Conservation (phyloP, 257 asterid species). For the Plantago ovata region DNA sequence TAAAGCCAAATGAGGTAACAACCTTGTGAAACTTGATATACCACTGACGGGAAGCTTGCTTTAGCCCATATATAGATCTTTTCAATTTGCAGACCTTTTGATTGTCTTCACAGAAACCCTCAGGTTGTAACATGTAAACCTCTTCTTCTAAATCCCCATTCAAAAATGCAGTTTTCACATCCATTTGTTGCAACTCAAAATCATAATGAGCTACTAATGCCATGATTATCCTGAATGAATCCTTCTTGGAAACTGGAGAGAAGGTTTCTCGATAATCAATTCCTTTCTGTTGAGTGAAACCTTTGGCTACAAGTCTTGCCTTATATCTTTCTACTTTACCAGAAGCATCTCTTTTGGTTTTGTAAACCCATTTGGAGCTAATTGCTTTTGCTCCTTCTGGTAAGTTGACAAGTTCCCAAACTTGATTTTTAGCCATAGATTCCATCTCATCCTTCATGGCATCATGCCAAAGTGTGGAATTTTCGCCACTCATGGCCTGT, state of each 20-base stretch:
- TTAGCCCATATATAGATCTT: background rate
- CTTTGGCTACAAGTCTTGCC: slow-evolving; percentile 2
- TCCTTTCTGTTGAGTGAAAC: background rate
- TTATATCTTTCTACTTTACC: background rate
- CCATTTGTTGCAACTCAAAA: background rate
- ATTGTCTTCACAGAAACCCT: background rate
- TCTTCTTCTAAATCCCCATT: background rate
- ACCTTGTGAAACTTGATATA: too few relatives aligned
- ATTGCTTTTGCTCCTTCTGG: too few relatives aligned
- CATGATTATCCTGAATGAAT: background rate
- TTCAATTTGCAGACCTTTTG: background rate
- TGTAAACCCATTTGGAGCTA: background rate
- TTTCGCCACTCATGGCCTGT: background rate
- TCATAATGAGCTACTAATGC: background rate
- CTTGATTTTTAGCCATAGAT: too few relatives aligned
- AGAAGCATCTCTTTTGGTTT: background rate
- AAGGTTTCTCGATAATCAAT: background rate
- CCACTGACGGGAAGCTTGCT: too few relatives aligned
- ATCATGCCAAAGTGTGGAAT: background rate
- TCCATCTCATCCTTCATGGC: background rate
- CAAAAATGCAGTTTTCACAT: background rate
- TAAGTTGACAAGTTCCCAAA: too few relatives aligned
- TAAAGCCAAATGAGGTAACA: too few relatives aligned
- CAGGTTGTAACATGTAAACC: background rate
- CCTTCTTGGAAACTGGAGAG: background rate